Percentiles rank a stretch among this genome's conserved stretches.
phyloP scores from a whole-genome alignment of 2,329 filamentous ascomycete species.

The Arthrobotrys sphaeroides region DNA sequence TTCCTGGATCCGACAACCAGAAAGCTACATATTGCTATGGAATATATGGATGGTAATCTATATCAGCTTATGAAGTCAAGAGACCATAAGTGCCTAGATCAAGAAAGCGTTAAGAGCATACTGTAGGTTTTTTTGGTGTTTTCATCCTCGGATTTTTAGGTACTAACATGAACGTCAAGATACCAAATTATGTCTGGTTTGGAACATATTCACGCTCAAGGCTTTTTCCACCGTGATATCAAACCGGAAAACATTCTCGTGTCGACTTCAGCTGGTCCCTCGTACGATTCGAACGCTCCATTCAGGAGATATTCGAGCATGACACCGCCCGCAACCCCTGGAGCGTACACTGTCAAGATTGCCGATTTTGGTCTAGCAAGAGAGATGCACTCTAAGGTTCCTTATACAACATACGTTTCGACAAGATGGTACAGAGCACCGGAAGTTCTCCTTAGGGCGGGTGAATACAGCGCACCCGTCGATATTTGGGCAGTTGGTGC shows the following conservation, averaged over 20 bases:
- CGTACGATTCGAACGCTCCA: slow-evolving; percentile 81
- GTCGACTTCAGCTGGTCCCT: slow-evolving; percentile 76
- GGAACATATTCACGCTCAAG: slow-evolving; percentile 95
- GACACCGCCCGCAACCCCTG: slow-evolving; percentile 92
- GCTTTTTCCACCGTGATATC: slow-evolving; percentile 98
- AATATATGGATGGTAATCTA: slow-evolving; percentile 99
- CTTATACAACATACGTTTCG: slow-evolving; percentile 98
- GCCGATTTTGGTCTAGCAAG: slow-evolving; percentile 97
- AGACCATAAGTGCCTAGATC: slow-evolving; percentile 92
- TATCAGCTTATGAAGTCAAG: slow-evolving; percentile 99
- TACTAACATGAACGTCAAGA: slow-evolving; percentile 28
- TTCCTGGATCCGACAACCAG: slow-evolving; percentile 96
- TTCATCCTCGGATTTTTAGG: neutral
- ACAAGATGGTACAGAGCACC: slow-evolving; percentile 95
- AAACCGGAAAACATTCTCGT: slow-evolving; percentile 99
- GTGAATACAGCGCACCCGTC: slow-evolving; percentile 95
- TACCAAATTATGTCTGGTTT: slow-evolving; percentile 96
- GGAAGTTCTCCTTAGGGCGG: slow-evolving; percentile 89
- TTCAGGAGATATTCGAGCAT: slow-evolving; percentile 93
- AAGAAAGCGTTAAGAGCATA: slow-evolving; percentile 93
- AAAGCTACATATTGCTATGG: slow-evolving; percentile 98
- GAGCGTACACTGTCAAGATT: slow-evolving; percentile 95
- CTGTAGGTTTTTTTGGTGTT: slow-evolving; percentile 63
- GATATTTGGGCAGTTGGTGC: slow-evolving; percentile 99
- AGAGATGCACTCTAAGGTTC: slow-evolving; percentile 94